These are phyloP conservation scores for Corylus americana DNA, from an alignment of 306 rosid species.

Conservation along the genomic window DNA sequence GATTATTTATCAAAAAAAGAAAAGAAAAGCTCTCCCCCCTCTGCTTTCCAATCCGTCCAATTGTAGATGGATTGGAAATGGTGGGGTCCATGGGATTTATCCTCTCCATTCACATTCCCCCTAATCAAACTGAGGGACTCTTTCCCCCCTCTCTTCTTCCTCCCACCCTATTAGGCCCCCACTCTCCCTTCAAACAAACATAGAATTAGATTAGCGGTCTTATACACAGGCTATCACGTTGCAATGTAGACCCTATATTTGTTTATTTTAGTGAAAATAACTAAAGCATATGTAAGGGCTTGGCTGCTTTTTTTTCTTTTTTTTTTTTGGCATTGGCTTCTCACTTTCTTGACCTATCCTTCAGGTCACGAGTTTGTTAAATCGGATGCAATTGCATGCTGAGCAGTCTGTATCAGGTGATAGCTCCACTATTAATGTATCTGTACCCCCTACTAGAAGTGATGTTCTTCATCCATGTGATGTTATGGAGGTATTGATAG, in stretches of 20 bases:
- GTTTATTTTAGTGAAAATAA: background rate
- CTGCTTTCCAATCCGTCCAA: background rate
- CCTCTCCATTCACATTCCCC: background rate
- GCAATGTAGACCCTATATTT: background rate
- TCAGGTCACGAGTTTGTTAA: constrained; percentile 78
- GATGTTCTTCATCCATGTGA: constrained; percentile 96
- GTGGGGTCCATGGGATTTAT: background rate
- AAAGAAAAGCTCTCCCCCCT: background rate
- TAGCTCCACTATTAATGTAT: constrained; percentile 44
- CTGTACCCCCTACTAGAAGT: constrained; percentile 92
- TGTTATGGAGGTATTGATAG: constrained; percentile 78
- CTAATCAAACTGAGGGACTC: background rate
- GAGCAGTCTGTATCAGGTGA: constrained; percentile 44
- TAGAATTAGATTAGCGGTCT: background rate
- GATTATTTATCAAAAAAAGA: no score
- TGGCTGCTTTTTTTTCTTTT: background rate
- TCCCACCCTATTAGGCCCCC: background rate
- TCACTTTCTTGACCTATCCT: constrained; percentile 13
- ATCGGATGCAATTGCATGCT: constrained; percentile 81
- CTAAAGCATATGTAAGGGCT: background rate
- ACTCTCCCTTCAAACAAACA: background rate
- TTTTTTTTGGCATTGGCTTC: constrained; percentile 1
- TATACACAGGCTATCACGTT: background rate
- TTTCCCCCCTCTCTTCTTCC: background rate
- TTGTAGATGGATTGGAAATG: background rate